phyloP scores from a whole-genome alignment of 306 rosid species.

The Trifolium pratense region DNA sequence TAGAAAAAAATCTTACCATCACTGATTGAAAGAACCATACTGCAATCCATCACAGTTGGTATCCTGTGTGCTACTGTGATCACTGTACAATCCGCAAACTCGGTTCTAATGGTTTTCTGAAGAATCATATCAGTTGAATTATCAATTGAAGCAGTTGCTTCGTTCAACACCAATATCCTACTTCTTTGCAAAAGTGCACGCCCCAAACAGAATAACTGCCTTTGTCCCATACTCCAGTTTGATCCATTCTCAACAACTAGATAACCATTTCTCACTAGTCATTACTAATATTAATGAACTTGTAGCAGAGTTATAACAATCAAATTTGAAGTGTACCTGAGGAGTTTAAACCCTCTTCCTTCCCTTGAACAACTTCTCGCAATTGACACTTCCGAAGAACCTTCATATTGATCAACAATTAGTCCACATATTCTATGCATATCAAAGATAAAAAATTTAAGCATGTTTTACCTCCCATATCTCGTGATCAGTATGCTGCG shows the following conservation, averaged over 20 bases:
- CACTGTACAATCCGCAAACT: constrained; percentile 63
- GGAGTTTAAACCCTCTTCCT: constrained; percentile 53
- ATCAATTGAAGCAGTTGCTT: constrained; percentile 84
- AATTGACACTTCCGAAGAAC: constrained; percentile 74
- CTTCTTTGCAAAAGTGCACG: constrained; percentile 71
- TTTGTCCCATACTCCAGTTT: constrained; percentile 83
- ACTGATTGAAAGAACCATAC: constrained; percentile 72
- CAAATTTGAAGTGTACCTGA: constrained; percentile 48
- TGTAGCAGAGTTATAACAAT: not conserved
- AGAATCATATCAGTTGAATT: constrained; percentile 74
- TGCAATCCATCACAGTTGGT: constrained; percentile 86
- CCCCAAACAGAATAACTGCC: constrained; percentile 78
- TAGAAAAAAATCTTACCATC: constrained; percentile 51
- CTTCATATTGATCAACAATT: constrained; percentile 39
- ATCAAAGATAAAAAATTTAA: not conserved
- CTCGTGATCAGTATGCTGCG: too few relatives aligned
- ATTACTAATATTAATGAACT: not conserved
- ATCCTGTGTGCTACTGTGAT: constrained; percentile 79
- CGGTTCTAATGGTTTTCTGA: constrained; percentile 65
- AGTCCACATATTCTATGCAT: not conserved
- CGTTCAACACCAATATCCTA: constrained; percentile 69
- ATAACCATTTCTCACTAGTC: constrained; percentile 11
- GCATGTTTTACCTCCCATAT: not conserved
- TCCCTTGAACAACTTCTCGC: constrained; percentile 61
- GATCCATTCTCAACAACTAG: constrained; percentile 72